Evolutionary conservation across 768 basidiomycete genomes (phyloP).

Genomic region (Trametopsis cervina): DNA sequence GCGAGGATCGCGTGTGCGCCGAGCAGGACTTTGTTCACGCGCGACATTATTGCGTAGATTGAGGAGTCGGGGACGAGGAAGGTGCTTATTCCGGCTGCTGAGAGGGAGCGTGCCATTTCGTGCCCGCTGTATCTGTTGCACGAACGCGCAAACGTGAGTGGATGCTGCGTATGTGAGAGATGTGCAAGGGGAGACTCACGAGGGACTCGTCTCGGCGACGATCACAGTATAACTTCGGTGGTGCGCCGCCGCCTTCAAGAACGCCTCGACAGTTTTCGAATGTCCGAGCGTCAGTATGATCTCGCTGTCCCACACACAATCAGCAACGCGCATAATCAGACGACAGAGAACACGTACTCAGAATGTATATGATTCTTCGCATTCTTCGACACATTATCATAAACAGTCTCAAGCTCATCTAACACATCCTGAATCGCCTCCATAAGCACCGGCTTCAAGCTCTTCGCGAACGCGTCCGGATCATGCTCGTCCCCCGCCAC

Average conservation of each 20-base stretch:
- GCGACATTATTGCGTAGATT: conserved; percentile 92
- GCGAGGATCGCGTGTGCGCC: conserved; percentile 95
- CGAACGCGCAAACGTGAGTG: conserved; percentile 1
- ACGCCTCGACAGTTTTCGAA: conserved; percentile 90
- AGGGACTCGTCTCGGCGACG: conserved; percentile 91
- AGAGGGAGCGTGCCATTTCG: conserved; percentile 76
- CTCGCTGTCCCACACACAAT: conserved; percentile 47
- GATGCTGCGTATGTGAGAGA: not conserved
- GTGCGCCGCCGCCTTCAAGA: conserved; percentile 86
- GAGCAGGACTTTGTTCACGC: conserved; percentile 93
- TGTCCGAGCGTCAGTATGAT: conserved; percentile 93
- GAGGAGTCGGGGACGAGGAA: conserved; percentile 96
- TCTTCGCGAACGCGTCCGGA: conserved; percentile 69
- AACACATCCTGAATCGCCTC: conserved; percentile 96
- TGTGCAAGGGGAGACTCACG: conserved; percentile 45
- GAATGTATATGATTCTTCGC: conserved; percentile 96
- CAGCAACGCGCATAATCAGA: not conserved
- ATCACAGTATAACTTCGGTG: conserved; percentile 93
- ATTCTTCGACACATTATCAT: conserved; percentile 90
- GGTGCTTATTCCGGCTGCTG: conserved; percentile 81
- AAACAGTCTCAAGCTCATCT: conserved; percentile 93
- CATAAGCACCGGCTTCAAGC: conserved; percentile 88
- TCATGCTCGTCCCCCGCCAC: conserved; percentile 72
- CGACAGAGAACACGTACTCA: conserved; percentile 56
- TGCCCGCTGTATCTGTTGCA: conserved; percentile 70